phyloP scores from a whole-genome alignment of 1,139 yeast species.

The Eremothecium cymbalariae region DNA sequence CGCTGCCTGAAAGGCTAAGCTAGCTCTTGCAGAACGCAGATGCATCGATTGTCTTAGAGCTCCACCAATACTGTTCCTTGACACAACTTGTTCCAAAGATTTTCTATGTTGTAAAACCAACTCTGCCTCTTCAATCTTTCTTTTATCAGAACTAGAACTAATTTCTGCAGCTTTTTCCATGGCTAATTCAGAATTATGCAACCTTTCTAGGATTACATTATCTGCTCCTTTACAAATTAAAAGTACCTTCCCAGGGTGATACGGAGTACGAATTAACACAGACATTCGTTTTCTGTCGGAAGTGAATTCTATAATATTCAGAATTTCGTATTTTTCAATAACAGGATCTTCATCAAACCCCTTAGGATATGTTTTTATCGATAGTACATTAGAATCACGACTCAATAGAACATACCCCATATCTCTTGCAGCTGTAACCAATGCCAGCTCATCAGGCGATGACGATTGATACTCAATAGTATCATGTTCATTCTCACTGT shows the following conservation, averaged over 20 bases:
- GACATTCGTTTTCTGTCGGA: conserved; percentile 94
- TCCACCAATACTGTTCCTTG: conserved; percentile 16
- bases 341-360: conserved; percentile 63
- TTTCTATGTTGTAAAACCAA: conserved; percentile 49
- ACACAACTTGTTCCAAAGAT: conserved; percentile 27
- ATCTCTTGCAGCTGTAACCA: conserved; percentile 90
- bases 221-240: conserved; percentile 94
- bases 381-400: conserved; percentile 49
- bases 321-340: conserved; percentile 60
- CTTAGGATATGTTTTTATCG: conserved; percentile 70
- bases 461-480: conserved; percentile 75
- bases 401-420: conserved; percentile 78
- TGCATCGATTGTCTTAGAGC: conserved; percentile 17
- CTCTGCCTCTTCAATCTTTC: conserved; percentile 79
- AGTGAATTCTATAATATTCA: conserved; percentile 78
- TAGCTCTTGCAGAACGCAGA: conserved; percentile 27
- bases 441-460: conserved; percentile 92
- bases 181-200: conserved; percentile 54
- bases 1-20: conserved; percentile 32
- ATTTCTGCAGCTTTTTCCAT: conserved; percentile 55
- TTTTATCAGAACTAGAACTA: conserved; percentile 46
- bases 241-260: conserved; percentile 51
- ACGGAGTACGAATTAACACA: conserved; percentile 70
- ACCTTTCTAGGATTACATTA: conserved; percentile 73
- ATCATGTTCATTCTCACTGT: conserved; percentile 39